Conservation (phyloP, 139 green algal species). For the Chlamydomonas schloesseri region DNA sequence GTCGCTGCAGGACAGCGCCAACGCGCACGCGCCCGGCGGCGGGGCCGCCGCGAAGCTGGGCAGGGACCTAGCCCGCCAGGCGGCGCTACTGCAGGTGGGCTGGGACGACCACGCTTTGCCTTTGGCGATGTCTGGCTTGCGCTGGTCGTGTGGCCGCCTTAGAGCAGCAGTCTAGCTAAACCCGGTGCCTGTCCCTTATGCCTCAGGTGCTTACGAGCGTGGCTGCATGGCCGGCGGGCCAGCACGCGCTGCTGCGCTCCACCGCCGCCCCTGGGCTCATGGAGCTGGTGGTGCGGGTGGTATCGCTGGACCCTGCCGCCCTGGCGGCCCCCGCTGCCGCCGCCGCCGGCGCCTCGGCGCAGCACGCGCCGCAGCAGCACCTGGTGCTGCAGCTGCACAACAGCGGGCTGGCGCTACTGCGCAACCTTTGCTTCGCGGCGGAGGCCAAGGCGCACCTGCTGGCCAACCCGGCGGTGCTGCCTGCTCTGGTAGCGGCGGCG, state of each 20-base stretch:
- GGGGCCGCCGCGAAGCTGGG: neutral
- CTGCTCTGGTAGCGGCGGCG: conserved; percentile 61
- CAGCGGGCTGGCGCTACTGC: conserved; percentile 61
- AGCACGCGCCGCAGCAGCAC: conserved; percentile 27
- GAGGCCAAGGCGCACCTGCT: conserved; percentile 66
- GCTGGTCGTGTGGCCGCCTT: too few species aligned
- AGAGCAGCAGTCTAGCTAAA: too few species aligned
- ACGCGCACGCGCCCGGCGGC: neutral
- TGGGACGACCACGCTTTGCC: neutral
- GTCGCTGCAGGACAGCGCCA: conserved; percentile 49
- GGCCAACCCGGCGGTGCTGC: conserved; percentile 57
- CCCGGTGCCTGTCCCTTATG: too few species aligned
- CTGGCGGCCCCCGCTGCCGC: neutral
- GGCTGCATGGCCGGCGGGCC: conserved; percentile 51
- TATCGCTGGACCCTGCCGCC: neutral
- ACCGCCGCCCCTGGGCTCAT: conserved; percentile 43
- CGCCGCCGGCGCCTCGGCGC: neutral
- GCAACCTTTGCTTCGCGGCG: conserved; percentile 65
- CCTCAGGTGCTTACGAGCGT: conserved; percentile 55
- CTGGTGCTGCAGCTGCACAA: neutral
- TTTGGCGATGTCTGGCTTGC: too few species aligned
- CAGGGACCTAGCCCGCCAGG: conserved; percentile 10
- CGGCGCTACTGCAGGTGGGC: conserved; percentile 35
- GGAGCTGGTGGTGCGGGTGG: conserved; percentile 42
- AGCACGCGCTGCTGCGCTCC: conserved; percentile 55